These are phyloP conservation scores for Limnomonas spitsbergensis DNA, from an alignment of 139 green algal species.

Conservation along the genomic window DNA sequence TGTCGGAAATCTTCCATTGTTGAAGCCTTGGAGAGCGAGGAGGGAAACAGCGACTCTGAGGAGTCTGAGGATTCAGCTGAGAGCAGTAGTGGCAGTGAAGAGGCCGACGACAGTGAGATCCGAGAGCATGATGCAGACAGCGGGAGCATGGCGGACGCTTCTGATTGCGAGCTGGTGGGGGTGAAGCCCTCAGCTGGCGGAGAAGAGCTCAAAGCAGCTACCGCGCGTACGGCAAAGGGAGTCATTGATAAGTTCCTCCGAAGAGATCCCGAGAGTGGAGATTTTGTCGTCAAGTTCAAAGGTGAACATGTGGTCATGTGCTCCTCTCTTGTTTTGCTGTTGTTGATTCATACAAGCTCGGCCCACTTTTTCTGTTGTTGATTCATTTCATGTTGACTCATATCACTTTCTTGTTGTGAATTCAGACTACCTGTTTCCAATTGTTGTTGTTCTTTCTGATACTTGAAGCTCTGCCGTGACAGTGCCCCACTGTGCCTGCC, in stretches of 20 bases:
- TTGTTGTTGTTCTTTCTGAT: background rate
- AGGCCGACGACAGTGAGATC: background rate
- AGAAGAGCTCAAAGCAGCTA: background rate
- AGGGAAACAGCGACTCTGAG: too few relatives aligned
- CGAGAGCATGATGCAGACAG: background rate
- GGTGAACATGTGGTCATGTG: conserved; percentile 28
- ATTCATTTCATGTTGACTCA: background rate
- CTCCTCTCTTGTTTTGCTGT: background rate
- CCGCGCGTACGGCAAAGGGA: background rate
- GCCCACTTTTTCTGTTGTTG: background rate
- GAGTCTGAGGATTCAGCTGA: background rate
- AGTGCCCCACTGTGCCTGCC: too few relatives aligned
- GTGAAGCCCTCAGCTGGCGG: background rate
- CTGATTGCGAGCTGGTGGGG: too few relatives aligned
- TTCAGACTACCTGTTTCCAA: background rate
- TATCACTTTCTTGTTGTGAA: background rate
- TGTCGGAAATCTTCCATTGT: too few relatives aligned
- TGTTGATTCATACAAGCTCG: background rate
- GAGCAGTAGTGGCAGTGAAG: background rate
- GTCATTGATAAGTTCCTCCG: conserved; percentile 31
- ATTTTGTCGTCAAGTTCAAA: conserved; percentile 56
- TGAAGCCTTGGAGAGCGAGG: too few relatives aligned
- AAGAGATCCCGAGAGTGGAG: conserved; percentile 17
- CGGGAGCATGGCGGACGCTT: background rate
- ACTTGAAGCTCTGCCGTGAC: too few relatives aligned